Percentiles rank a stretch among this genome's conserved stretches.
phyloP scores from a whole-genome alignment of 139 green algal species.

The Chlamydomonas sp. region DNA sequence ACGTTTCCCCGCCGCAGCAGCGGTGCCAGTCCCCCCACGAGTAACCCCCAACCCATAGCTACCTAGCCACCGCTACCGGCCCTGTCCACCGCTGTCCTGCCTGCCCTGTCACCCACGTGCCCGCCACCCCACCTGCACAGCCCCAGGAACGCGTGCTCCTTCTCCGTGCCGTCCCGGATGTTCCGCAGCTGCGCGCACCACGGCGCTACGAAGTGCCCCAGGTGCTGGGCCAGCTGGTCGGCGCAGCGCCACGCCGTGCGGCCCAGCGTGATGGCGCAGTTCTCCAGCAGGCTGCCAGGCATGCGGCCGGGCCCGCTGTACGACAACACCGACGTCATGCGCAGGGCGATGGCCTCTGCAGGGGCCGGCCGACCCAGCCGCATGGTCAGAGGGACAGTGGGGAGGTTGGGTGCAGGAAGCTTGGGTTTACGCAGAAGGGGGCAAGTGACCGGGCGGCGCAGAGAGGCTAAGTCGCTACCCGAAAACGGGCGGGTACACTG shows the following conservation, averaged over 20 bases:
- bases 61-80: too few species aligned
- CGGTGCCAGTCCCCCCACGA: background rate
- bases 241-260: conserved; percentile 77
- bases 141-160: conserved; percentile 91
- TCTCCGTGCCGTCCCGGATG: conserved; percentile 93
- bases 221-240: conserved; percentile 77
- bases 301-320: conserved; percentile 56
- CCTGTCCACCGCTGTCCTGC: too few species aligned
- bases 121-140: conserved; percentile 57
- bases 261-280: conserved; percentile 93
- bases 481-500: too few species aligned
- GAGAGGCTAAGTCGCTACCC: too few species aligned
- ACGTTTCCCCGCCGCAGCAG: background rate
- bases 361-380: background rate
- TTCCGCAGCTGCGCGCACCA: conserved; percentile 89
- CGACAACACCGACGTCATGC: conserved; percentile 73
- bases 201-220: conserved; percentile 75
- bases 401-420: background rate
- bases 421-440: background rate
- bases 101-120: background rate
- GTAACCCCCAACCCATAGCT: too few species aligned
- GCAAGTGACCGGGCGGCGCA: background rate
- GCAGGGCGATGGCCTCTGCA: conserved; percentile 63
- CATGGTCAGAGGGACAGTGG: conserved; percentile 7
- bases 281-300: conserved; percentile 86